Base-by-base conservation (phyloP, 2,329 filamentous ascomycete genomes). In the Xylogone sp. region DNA sequence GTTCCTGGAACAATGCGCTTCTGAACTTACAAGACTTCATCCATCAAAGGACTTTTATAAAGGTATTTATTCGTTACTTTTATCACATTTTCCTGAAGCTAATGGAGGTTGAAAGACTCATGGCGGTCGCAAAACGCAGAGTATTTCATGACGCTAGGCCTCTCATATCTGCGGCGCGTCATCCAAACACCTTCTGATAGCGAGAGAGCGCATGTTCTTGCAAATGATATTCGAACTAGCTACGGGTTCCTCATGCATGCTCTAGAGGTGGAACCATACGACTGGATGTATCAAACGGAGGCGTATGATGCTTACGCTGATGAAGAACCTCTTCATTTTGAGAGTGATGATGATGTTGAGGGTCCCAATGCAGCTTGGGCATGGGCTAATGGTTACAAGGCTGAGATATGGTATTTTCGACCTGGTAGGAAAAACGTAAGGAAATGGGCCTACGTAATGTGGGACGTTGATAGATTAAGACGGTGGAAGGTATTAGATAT, bases 381-480 rank as follows among this genome's bases (percentile, higher is more conserved):
- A 3, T 55, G 53, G 53, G 43, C 47, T 31, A 49, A 21, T 34
- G n/a, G 43, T 18, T 27, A 47, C 6, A 52, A 44, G 13, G 39
- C 48, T 4, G 29, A 48, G 12, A 24, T 52, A 18, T 6, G 21
- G 3, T 50, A 50, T 27, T 45, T 45, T 18, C 9, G 50, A 29
- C 2, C 18, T 21, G 31, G 34, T 8, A 52, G 47, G 21, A 3
- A 46, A 13, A 16, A 34, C 45, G 31, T 55, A 18, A 39, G 47
- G 19, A 50, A 52, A 46, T 55, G 53, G 53, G 53, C 29, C 13
- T 55, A 55, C 24, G 53, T 52, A 24, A 52, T 55, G 46, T 55
- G 53, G 53, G 53, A 52, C 18, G n/a, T 43, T 31, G 44, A 43
- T 8, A 47, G 31, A n/a, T 20, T 51, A 8, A 22, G 47, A 31